Conservation (phyloP, 768 basidiomycete species). For the Leccinum subtestaceum region DNA sequence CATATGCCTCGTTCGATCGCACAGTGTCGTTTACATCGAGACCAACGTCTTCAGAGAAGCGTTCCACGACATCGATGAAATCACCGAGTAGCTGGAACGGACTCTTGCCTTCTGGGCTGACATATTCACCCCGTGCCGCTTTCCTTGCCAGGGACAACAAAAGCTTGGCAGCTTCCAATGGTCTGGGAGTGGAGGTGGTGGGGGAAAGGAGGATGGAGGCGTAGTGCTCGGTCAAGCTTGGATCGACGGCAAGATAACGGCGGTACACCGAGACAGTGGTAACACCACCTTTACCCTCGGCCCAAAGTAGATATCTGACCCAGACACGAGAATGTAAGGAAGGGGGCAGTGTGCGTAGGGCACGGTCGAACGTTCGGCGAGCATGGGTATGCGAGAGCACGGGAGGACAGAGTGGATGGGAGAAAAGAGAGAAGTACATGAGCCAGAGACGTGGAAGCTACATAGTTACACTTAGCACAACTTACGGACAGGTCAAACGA, state of each 20-base stretch:
- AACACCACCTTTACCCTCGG: conserved; percentile 76
- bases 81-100: conserved; percentile 92
- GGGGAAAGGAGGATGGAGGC: conserved; percentile 61
- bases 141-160: conserved; percentile 80
- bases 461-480: conserved; percentile 4
- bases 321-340: conserved; percentile 90
- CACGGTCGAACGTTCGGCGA: conserved; percentile 90
- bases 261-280: conserved; percentile 82
- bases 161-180: conserved; percentile 92
- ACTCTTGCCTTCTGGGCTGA: conserved; percentile 89
- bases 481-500: not conserved
- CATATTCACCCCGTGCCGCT: conserved; percentile 79
- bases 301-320: conserved; percentile 91
- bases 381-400: conserved; percentile 85
- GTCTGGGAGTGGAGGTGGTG: conserved; percentile 62
- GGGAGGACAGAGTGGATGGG: conserved; percentile 86
- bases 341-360: conserved; percentile 88
- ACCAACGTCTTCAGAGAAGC: conserved; percentile 89
- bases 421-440: conserved; percentile 86
- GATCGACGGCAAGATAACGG: conserved; percentile 82
- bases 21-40: conserved; percentile 76
- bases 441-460: conserved; percentile 95
- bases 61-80: conserved; percentile 89
- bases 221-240: conserved; percentile 77
- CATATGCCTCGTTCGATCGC: conserved; percentile 49